These are phyloP conservation scores for Voacanga thouarsii DNA, from an alignment of 257 asterid species.

Conservation along the genomic window DNA sequence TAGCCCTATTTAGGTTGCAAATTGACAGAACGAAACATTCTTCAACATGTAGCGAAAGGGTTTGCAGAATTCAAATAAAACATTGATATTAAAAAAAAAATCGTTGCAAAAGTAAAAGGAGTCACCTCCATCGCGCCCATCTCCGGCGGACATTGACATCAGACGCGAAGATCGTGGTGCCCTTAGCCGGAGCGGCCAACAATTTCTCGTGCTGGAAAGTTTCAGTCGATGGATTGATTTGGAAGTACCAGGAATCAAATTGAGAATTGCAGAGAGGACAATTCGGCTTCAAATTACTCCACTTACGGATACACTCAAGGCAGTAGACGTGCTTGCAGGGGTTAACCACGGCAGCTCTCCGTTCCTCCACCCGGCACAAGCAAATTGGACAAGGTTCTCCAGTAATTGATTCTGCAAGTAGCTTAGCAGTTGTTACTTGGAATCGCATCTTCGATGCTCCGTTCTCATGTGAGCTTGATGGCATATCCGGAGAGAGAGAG, in stretches of 20 bases:
- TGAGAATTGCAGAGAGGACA: slow-evolving; percentile 54
- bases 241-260: slow-evolving; percentile 36
- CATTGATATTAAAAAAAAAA: neutral
- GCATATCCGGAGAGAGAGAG: neutral
- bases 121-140: neutral
- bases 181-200: slow-evolving; percentile 8
- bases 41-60: neutral
- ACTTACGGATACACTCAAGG: slow-evolving; percentile 43
- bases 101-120: slow-evolving; percentile 5
- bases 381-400: slow-evolving; percentile 50
- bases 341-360: slow-evolving; percentile 33
- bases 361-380: slow-evolving; percentile 25
- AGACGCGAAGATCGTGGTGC: slow-evolving; percentile 3
- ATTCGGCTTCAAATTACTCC: slow-evolving; percentile 51
- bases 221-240: slow-evolving; percentile 16
- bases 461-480: neutral
- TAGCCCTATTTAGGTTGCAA: neutral
- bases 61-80: neutral
- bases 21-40: neutral
- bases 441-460: neutral
- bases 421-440: neutral
- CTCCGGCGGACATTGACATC: slow-evolving; percentile 10
- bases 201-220: slow-evolving; percentile 29
- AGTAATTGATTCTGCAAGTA: slow-evolving; percentile 16
- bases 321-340: slow-evolving; percentile 57